Conservation (phyloP, 257 asterid species). For the Nicotiana obtusifolia region DNA sequence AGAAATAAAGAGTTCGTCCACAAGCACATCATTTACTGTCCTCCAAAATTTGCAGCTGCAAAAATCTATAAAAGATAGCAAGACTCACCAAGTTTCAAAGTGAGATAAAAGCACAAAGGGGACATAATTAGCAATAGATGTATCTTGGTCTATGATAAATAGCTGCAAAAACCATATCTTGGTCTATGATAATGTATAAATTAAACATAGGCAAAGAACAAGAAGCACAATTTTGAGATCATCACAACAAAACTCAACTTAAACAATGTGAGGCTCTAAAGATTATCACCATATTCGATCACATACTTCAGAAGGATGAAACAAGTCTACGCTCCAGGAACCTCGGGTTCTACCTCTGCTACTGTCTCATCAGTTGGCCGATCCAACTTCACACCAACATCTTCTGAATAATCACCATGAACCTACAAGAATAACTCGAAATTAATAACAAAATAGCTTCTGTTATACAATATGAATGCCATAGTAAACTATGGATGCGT, state of each 20-base stretch:
- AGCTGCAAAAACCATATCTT: not conserved
- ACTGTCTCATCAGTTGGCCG: constrained; percentile 11
- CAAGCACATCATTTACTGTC: not conserved
- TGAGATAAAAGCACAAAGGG: not conserved
- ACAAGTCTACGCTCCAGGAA: constrained; percentile 6
- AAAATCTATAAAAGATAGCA: not conserved
- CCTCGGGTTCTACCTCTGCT: constrained; percentile 13
- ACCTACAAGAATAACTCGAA: constrained; percentile 13
- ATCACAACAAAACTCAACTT: not conserved
- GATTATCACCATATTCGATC: not conserved
- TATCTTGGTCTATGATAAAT: not conserved
- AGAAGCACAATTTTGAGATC: not conserved
- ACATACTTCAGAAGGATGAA: not conserved
- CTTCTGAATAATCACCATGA: constrained; percentile 35
- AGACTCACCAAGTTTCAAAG: not conserved
- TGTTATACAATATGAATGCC: not conserved
- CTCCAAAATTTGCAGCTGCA: not conserved
- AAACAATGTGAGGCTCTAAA: constrained; percentile 6
- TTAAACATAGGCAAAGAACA: not conserved
- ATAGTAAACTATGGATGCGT: not conserved
- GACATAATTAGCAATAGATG: not conserved
- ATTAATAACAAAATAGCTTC: not conserved
- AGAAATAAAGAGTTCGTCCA: too few relatives aligned
- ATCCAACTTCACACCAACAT: constrained; percentile 37
- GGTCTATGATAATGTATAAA: constrained; percentile 9